phyloP scores from a whole-genome alignment of 2,329 filamentous ascomycete genomes.

The Clarireedia homoeocarpa region DNA sequence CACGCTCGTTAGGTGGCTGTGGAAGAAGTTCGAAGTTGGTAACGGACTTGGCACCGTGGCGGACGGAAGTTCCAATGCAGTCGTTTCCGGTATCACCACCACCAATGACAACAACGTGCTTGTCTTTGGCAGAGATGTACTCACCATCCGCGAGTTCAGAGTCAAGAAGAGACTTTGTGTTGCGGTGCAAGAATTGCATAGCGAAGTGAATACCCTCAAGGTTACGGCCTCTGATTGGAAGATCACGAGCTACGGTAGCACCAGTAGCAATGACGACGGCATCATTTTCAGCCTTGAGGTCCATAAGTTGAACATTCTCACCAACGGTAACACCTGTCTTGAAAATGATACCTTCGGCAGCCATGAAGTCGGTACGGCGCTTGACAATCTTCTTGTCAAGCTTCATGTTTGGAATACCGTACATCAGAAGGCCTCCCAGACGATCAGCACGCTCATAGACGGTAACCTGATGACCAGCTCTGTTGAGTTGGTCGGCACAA shows the following conservation, averaged over 20 bases:
- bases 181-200: slow-evolving; percentile 96
- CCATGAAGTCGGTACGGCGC: slow-evolving; percentile 92
- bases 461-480: slow-evolving; percentile 78
- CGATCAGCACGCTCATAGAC: slow-evolving; percentile 92
- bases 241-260: slow-evolving; percentile 85
- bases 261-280: slow-evolving; percentile 88
- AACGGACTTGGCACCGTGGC: slow-evolving; percentile 90
- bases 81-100: slow-evolving; percentile 98
- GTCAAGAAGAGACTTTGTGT: slow-evolving; percentile 95
- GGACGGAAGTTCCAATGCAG: slow-evolving; percentile 93
- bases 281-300: slow-evolving; percentile 66
- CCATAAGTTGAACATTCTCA: slow-evolving; percentile 61
- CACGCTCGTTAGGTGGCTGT: slow-evolving; percentile 84
- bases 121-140: slow-evolving; percentile 92
- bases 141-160: slow-evolving; percentile 74
- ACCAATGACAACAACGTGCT: slow-evolving; percentile 93
- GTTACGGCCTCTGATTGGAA: slow-evolving; percentile 83
- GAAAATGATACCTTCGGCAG: slow-evolving; percentile 77
- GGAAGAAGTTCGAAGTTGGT: slow-evolving; percentile 95
- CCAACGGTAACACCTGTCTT: slow-evolving; percentile 72
- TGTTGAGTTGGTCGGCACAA: slow-evolving; percentile 88
- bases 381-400: slow-evolving; percentile 96
- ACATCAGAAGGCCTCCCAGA: slow-evolving; percentile 88
- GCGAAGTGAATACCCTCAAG: slow-evolving; percentile 89
- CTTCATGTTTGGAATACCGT: slow-evolving; percentile 99